Conservation (phyloP, 805 yeast genomes). For the Candida suzukii region DNA sequence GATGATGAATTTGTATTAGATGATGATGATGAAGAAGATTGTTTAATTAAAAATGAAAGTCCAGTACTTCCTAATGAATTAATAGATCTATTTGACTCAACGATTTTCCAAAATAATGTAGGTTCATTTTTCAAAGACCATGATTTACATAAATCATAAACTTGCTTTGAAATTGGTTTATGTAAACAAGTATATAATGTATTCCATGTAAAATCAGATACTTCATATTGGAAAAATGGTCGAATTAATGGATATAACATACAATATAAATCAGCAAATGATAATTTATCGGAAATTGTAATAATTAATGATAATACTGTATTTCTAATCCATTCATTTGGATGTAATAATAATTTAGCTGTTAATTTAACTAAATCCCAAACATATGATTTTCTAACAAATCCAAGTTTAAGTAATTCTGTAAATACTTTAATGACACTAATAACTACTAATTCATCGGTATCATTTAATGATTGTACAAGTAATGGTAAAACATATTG, state of each 20-base stretch:
- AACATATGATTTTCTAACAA: slow-evolving; percentile 41
- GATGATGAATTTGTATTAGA: slow-evolving; percentile 2
- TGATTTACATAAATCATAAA: slow-evolving; percentile 52
- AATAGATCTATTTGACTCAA: slow-evolving; percentile 20
- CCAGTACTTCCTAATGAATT: slow-evolving; percentile 43
- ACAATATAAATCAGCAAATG: slow-evolving; percentile 78
- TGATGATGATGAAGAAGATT: slow-evolving; percentile 6
- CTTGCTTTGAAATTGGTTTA: slow-evolving; percentile 57
- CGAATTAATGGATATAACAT: slow-evolving; percentile 74
- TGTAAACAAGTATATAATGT: slow-evolving; percentile 61
- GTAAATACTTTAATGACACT: slow-evolving; percentile 56
- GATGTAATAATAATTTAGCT: slow-evolving; percentile 65
- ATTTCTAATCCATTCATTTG: slow-evolving; percentile 80
- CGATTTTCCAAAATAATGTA: slow-evolving; percentile 75
- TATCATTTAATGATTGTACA: slow-evolving; percentile 75
- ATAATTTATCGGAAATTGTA: slow-evolving; percentile 52
- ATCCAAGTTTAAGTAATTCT: slow-evolving; percentile 49
- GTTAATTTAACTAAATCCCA: slow-evolving; percentile 50
- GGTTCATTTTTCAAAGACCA: slow-evolving; percentile 69
- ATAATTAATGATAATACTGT: slow-evolving; percentile 55
- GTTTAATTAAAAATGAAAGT: slow-evolving; percentile 24
- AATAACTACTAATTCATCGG: slow-evolving; percentile 75
- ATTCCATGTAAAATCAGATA: slow-evolving; percentile 60
- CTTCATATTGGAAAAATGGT: slow-evolving; percentile 71
- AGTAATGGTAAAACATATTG: slow-evolving; percentile 83